These are phyloP conservation scores for Colletotrichum plurivorum DNA, from an alignment of 2,329 filamentous ascomycete genomes.

Conservation along the genomic window DNA sequence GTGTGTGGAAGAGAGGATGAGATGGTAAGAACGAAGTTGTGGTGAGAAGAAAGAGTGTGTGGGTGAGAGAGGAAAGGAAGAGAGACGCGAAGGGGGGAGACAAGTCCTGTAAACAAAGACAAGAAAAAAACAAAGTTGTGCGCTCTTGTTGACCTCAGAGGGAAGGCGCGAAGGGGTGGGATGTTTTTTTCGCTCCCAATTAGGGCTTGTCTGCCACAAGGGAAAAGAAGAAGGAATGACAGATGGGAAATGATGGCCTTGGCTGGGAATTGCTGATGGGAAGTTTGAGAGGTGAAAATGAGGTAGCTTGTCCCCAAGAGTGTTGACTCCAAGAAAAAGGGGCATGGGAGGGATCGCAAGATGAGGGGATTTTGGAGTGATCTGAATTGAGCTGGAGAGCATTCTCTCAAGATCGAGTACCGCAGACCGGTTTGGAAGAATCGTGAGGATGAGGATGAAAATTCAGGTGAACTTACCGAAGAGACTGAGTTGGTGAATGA, in stretches of 20 bases:
- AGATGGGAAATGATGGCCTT: background rate
- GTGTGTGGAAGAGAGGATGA: background rate
- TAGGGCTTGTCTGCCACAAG: background rate
- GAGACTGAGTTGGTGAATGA: conserved; percentile 3
- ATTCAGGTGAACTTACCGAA: conserved; percentile 14
- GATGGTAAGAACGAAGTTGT: background rate
- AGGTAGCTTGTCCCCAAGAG: too few species aligned
- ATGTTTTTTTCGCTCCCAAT: conserved; percentile 1
- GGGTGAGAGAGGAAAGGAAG: conserved; percentile 7
- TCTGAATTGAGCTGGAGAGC: background rate
- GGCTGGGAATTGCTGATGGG: background rate
- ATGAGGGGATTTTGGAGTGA: background rate
- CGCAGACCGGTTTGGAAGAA: background rate
- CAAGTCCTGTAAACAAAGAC: conserved; percentile 21
- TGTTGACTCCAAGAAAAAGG: background rate
- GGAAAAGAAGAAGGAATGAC: background rate
- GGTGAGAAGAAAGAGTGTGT: background rate
- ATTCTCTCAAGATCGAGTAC: background rate
- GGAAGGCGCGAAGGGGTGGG: conserved; percentile 13
- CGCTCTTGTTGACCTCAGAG: background rate
- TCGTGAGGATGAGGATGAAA: background rate
- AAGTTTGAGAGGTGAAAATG: background rate
- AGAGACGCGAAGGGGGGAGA: background rate
- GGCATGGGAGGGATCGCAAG: background rate
- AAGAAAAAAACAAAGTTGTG: conserved; percentile 9